Conservation (phyloP, 140 eudicot genomes). For the Erigeron philadelphicus region DNA sequence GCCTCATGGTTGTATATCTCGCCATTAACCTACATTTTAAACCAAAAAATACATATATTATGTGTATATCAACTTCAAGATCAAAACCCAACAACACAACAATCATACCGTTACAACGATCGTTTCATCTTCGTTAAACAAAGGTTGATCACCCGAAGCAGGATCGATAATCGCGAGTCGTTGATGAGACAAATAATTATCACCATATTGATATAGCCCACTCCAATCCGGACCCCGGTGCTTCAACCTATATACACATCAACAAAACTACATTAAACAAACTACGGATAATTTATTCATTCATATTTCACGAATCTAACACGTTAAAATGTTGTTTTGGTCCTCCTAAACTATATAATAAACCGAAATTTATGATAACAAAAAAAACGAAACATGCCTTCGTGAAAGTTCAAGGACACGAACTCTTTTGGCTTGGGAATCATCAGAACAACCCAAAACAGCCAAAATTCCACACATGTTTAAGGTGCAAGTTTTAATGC, state of each 20-base stretch:
- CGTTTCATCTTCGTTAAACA: slow-evolving; percentile 38
- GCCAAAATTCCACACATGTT: slow-evolving; percentile 94
- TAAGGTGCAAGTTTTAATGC: slow-evolving; percentile 30
- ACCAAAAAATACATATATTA: not conserved
- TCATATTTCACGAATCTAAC: too few relatives aligned
- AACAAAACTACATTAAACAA: not conserved
- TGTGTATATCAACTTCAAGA: not conserved
- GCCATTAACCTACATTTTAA: slow-evolving; percentile 56
- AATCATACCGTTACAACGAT: slow-evolving; percentile 40
- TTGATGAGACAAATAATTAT: slow-evolving; percentile 30
- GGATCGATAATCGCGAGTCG: slow-evolving; percentile 59
- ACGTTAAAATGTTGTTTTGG: too few relatives aligned
- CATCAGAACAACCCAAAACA: slow-evolving; percentile 88
- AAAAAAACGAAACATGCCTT: slow-evolving; percentile 41
- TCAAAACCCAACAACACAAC: not conserved
- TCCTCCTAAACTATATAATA: not conserved
- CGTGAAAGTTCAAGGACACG: slow-evolving; percentile 98
- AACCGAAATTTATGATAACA: not conserved
- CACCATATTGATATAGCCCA: slow-evolving; percentile 21
- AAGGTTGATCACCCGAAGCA: slow-evolving; percentile 59
- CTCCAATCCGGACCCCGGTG: slow-evolving; percentile 36
- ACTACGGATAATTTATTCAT: not conserved
- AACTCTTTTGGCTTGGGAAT: slow-evolving; percentile 86
- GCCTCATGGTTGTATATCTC: slow-evolving; percentile 79
- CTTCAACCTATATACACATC: slow-evolving; percentile 14